Conservation (phyloP, 2,329 filamentous ascomycete species). For the Hortaea werneckii region DNA sequence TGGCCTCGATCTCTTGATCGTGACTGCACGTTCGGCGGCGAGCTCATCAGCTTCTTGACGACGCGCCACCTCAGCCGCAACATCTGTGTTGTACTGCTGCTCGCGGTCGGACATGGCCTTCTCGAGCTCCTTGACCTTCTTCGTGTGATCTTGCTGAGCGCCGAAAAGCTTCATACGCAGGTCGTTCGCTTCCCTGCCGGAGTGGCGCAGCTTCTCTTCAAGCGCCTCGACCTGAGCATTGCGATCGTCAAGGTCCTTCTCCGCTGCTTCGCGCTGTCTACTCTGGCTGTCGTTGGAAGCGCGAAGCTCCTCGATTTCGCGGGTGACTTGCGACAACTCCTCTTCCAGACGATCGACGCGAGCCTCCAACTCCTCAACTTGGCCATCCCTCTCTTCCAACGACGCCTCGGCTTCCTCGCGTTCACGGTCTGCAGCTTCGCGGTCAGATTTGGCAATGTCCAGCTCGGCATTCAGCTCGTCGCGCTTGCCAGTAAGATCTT, state of each 20-base stretch:
- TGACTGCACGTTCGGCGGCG: slow-evolving; percentile 23
- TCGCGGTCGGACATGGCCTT: slow-evolving; percentile 29
- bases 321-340: slow-evolving; percentile 19
- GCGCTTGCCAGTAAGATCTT: slow-evolving; percentile 28
- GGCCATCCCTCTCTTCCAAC: slow-evolving; percentile 27
- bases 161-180: slow-evolving; percentile 39
- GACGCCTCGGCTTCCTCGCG: slow-evolving; percentile 28
- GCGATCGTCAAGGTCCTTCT: slow-evolving; percentile 33
- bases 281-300: slow-evolving; percentile 31
- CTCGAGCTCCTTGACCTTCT: slow-evolving; percentile 29
- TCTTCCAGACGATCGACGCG: slow-evolving; percentile 26
- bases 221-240: slow-evolving; percentile 32
- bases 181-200: slow-evolving; percentile 38
- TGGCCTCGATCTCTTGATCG: slow-evolving; percentile 27
- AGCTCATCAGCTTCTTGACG: slow-evolving; percentile 30
- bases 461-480: slow-evolving; percentile 25
- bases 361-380: slow-evolving; percentile 29
- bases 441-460: slow-evolving; percentile 24
- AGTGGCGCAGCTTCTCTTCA: slow-evolving; percentile 29
- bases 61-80: slow-evolving; percentile 29
- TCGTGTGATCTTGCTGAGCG: slow-evolving; percentile 33
- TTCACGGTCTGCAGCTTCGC: slow-evolving; percentile 23
- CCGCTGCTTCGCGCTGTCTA: slow-evolving; percentile 33
- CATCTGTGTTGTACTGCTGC: slow-evolving; percentile 28
- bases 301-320: slow-evolving; percentile 28